Base-by-base conservation (phyloP, 192 early-diverging fungal genomes). In the Podila verticillata region DNA sequence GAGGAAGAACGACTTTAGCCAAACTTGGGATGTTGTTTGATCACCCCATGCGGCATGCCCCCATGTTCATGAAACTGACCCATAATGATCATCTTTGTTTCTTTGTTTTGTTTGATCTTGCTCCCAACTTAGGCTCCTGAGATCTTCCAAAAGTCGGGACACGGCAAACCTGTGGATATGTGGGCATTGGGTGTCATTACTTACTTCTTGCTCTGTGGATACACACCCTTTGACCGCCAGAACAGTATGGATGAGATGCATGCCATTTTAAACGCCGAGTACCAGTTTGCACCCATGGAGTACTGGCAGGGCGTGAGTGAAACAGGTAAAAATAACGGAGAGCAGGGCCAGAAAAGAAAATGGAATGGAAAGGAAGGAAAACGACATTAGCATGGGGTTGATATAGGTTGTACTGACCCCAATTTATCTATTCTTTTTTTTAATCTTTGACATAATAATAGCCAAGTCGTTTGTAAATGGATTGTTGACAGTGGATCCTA, bases 181-280 rank as follows among this genome's bases (percentile, higher is more conserved):
- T 95, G 94, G 94, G 93, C 93, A 1, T 84, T 92, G 47, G 93
- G 93, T 56, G 91, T 93, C 15, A 91, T 94, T 63, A 85, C 93
- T 0, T 96, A 89, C 70, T 93, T 94, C 69, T 74, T 93, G 61
- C 85, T 96, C 2, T 89, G 88, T 28, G 93, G 94, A 10, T 85
- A 84, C 54, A 90, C 90, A 19, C 94, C 94, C 24, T 96, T 96
- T 73, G 88, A 93, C 8, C 74, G 86, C 19, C 87, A 83, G 57
- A 85, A 75, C 44, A 84, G 59, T 31, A 77, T 65, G 56, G 85
- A 85, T 66, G 92, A 89, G 69, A 85, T 83, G 69, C 81, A 68
- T 24, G 87, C 89, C 24, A 91, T 91, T 26, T 62, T 91, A n/a
- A 73, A 82, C 28, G 88, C 85, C 63, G 86, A 90, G 61, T 93